Evolutionary conservation across 331 rosid species (phyloP), one percentile per base, ranked within the genome.

Genomic region (Quercus lobata): DNA sequence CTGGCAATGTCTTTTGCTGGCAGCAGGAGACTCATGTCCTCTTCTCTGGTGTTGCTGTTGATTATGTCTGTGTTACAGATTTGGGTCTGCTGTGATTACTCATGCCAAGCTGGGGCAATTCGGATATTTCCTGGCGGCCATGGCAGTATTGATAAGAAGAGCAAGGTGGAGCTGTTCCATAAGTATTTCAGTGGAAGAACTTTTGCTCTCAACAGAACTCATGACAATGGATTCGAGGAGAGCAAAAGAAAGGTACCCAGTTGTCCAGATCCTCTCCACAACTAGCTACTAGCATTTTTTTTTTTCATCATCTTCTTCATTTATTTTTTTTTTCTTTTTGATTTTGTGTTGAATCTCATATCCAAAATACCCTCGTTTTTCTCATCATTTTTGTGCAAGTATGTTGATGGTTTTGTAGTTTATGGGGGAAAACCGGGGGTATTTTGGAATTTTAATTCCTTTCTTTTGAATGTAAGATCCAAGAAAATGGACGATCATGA

Each of bases 261-360:
- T 69, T 95, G 98, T 86, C 99, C 99, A 82, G 99, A 95, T 95
- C 96, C 97, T 89, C 97, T 95, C 81, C 99, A 95, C 87, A 95
- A 95, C 91, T 88, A 87, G 89, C 49, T 74, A 72, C 41, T 85
- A 84, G 75, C 65, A 78, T 77, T 72, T 73, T 55, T 76, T 53
- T 55, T 71, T 69, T 69, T 82, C n/a, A 46, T 32, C 9, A 57
- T 57, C 32, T 35, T 32, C 49, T 5, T 57, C 71, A 4, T 7
- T 58, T n/a, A 71, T 70, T 73, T 3, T 3, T 8, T 70, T 3
- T 8, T n/a, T 24, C 4, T 25, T 44, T 3, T n/a, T 80, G 73
- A 80, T 63, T 57, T 85, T 76, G 78, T 27, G 74, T 79, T 77
- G 58, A 49, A 65, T 79, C 35, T 74, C 69, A 77, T 78, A 75